Percentiles rank a stretch among this genome's conserved stretches.
Conservation (phyloP, 352 stramenopile genomes). For the Globisporangium takayamanum region DNA sequence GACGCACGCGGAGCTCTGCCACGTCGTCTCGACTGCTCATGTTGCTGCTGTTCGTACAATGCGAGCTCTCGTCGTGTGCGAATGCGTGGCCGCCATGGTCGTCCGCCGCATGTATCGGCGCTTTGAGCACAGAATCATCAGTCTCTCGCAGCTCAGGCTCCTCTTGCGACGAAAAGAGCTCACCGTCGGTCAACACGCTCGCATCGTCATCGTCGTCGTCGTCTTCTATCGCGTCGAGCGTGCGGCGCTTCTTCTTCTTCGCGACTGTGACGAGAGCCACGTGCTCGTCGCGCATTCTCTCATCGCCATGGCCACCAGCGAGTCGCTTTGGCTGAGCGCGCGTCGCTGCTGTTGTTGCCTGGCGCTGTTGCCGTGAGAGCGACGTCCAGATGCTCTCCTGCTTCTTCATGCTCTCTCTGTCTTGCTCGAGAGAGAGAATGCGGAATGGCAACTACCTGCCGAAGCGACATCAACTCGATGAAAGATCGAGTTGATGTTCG, state of each 20-base stretch:
- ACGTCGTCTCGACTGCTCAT: background rate
- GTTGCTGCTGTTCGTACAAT: background rate
- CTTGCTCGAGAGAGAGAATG: too few species aligned
- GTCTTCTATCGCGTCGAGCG: background rate
- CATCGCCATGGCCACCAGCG: background rate
- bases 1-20: background rate
- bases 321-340: slow-evolving; percentile 25
- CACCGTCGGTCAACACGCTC: slow-evolving; percentile 44
- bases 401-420: slow-evolving; percentile 15
- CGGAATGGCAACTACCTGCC: too few species aligned
- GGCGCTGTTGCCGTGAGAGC: slow-evolving; percentile 27
- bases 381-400: slow-evolving; percentile 41
- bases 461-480: too few species aligned
- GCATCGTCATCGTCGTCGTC: slow-evolving; percentile 10
- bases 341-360: background rate
- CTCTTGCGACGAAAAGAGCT: slow-evolving; percentile 54
- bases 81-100: background rate
- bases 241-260: slow-evolving; percentile 11
- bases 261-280: slow-evolving; percentile 10
- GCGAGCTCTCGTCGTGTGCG: too few species aligned
- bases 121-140: slow-evolving; percentile 9
- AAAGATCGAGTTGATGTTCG: too few species aligned
- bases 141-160: slow-evolving; percentile 16
- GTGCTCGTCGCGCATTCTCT: slow-evolving; percentile 3
- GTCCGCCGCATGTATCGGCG: background rate